Base-by-base conservation (phyloP, 208 protist species). In the Porcisia hertigi region DNA sequence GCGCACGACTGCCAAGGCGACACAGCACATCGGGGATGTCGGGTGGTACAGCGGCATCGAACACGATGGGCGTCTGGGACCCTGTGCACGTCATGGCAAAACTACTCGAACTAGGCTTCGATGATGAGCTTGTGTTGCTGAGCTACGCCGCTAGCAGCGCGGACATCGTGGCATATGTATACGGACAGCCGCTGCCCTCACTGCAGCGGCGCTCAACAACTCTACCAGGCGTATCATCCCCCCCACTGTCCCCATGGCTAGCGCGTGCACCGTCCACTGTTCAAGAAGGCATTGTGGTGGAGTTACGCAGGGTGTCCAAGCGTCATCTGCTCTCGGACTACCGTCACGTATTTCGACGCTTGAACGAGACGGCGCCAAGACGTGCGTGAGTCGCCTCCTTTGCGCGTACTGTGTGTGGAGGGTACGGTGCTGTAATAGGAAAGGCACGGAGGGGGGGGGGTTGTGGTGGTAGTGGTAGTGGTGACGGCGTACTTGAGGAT, bases 61-160 rank as follows among this genome's bases (percentile, higher is more conserved):
- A 39, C 55, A 18, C 39, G n/a, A 30, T 43, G 63, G 59, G 54
- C 80, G 14, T 69, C 47, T 36, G 73, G 20, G 49, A 71, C 30
- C 65, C 66, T 12, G 5, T 77, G 78, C 69, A 75, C 18, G 75
- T 86, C 45, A 75, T 84, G 45, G 77, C 63, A 18, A 67, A 65
- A 14, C 53, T 92, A 25, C 53, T 91, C 9, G 80, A 41, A 57
- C 52, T 77, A 3, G 90, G 90, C 58, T 81, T 90, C 16, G 90
- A 94, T 65, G 88, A 94, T 73, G 90, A 94, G 67, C 82, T 83
- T 25, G 83, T 89, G 20, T 9, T 92, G 11, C 73, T 94, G 23
- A 87, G 86, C 39, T 84, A 82, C 67, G 85, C 25, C 69, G 90
- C 23, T 54, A 73, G 45, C 81, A 79, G 63, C 39, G 63, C 59